phyloP scores from a whole-genome alignment of 768 basidiomycete genomes.

The Mycena filopes region DNA sequence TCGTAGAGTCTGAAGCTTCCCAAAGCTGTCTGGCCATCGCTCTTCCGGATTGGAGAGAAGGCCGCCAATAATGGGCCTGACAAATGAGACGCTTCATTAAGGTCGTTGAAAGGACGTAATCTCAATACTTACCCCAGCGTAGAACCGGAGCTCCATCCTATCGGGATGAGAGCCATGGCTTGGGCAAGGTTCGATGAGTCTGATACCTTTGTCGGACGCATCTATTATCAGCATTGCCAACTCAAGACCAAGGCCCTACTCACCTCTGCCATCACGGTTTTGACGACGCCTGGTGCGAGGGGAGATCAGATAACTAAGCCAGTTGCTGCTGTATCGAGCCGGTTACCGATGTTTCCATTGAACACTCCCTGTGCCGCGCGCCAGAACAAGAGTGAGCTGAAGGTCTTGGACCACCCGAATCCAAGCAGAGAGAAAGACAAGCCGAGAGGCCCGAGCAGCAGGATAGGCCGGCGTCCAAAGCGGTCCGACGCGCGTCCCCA shows the following conservation, averaged over 20 bases:
- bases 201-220: constrained; percentile 22
- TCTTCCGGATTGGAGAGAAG: constrained; percentile 39
- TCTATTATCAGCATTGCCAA: background rate
- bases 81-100: background rate
- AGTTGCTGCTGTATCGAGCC: too few species aligned
- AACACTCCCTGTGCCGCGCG: constrained; percentile 42
- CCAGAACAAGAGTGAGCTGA: constrained; percentile 38
- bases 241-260: constrained; percentile 22
- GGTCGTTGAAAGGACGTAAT: background rate
- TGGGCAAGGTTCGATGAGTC: constrained; percentile 36
- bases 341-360: constrained; percentile 39
- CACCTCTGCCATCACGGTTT: constrained; percentile 44
- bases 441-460: constrained; percentile 44
- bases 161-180: constrained; percentile 30
- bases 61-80: constrained; percentile 39
- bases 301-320: background rate
- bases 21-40: constrained; percentile 38
- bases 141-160: constrained; percentile 34
- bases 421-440: constrained; percentile 39
- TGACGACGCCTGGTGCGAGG: constrained; percentile 36
- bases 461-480: constrained; percentile 44
- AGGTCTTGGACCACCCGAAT: constrained; percentile 44
- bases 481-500: constrained; percentile 45
- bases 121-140: constrained; percentile 36
- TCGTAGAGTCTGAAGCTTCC: constrained; percentile 34